phyloP scores from a whole-genome alignment of 345 rosid genomes.

The Eucalyptus fibrosa region DNA sequence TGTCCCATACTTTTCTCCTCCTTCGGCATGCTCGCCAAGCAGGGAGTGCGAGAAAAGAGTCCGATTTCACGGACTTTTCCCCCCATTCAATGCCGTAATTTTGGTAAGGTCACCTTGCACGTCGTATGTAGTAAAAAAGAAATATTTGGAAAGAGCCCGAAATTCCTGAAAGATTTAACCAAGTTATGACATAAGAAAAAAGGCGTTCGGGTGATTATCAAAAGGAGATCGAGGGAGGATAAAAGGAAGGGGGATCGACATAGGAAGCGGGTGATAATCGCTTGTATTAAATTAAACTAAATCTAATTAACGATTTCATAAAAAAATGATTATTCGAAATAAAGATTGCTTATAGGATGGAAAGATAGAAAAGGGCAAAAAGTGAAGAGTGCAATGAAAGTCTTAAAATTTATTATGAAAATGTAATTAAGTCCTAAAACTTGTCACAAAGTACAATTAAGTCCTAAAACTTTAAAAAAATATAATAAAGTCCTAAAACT shows the following conservation, averaged over 20 bases:
- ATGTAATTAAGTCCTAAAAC: too few relatives aligned
- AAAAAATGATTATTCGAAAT: not conserved
- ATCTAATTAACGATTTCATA: not conserved
- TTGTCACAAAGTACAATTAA: accelerated
- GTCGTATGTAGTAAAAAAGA: accelerated
- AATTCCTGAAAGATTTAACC: accelerated
- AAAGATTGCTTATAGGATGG: not conserved
- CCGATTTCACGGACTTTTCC: not conserved
- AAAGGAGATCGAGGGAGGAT: not conserved
- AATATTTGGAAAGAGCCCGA: not conserved
- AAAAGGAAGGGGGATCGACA: not conserved
- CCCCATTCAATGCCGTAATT: not conserved
- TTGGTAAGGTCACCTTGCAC: not conserved
- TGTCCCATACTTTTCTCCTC: not conserved
- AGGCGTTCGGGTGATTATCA: accelerated
- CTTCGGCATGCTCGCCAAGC: not conserved
- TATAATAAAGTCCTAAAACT: accelerated
- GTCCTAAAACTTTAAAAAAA: too few relatives aligned
- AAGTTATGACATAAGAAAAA: accelerated
- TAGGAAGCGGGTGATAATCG: not conserved
- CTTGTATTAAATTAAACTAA: not conserved
- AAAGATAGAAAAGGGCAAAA: not conserved
- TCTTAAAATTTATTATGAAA: too few relatives aligned
- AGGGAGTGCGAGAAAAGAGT: not conserved
- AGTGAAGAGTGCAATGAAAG: not conserved